These are phyloP conservation scores for Diversispora eburnea DNA, from an alignment of 192 early-diverging fungal species.

Conservation along the genomic window DNA sequence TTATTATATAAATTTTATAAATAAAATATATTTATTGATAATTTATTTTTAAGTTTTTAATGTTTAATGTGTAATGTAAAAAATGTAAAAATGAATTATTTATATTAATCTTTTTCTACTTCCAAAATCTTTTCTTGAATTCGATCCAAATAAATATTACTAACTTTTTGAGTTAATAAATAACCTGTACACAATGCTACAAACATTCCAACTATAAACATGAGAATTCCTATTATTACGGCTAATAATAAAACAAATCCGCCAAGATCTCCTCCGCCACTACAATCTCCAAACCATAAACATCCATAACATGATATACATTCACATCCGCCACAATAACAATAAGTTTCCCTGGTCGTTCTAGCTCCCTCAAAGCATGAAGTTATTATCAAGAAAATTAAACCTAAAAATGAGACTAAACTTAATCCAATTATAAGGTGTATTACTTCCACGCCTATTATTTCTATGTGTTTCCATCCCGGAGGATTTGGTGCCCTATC, in stretches of 20 bases:
- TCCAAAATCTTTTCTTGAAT: neutral
- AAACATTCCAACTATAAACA: neutral
- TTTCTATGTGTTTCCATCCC: neutral
- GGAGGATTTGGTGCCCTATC: neutral
- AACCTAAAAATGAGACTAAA: slow-evolving; percentile 4
- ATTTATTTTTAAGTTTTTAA: too few relatives aligned
- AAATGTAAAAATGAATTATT: neutral
- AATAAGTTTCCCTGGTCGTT: neutral
- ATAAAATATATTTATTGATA: too few relatives aligned
- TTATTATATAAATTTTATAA: too few relatives aligned
- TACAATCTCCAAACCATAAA: neutral
- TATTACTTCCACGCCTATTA: neutral
- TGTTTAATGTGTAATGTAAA: too few relatives aligned
- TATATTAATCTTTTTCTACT: neutral
- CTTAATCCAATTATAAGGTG: neutral
- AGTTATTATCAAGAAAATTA: neutral
- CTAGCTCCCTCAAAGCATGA: neutral
- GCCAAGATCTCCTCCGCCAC: neutral
- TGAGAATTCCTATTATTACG: neutral
- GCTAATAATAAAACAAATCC: neutral
- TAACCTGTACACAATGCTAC: neutral
- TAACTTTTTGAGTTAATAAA: neutral
- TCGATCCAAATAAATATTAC: neutral
- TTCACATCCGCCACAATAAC: neutral
- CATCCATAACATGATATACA: neutral